Percentiles rank a stretch among this genome's conserved stretches.
These are phyloP conservation scores for Xylariaceae sp. DNA, from an alignment of 2,329 filamentous ascomycete species.

Conservation along the genomic window DNA sequence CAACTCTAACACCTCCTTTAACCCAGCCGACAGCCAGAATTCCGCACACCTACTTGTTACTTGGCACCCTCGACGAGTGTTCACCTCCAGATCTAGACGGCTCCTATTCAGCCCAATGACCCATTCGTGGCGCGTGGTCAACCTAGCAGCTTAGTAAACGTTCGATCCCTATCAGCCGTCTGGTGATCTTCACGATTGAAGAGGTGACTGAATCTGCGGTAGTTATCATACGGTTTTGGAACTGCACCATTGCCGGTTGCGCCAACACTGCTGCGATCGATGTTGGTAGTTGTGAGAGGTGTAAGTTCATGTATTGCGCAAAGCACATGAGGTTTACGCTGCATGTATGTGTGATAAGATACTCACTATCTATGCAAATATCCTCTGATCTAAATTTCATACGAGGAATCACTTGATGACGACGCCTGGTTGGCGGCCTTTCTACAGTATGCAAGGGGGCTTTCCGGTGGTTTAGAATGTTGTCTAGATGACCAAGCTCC, in stretches of 20 bases:
- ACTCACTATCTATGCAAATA: neutral
- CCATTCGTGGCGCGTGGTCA: too few relatives aligned
- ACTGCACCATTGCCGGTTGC: slow-evolving; percentile 13
- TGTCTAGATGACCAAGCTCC: slow-evolving; percentile 22
- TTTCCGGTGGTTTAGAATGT: slow-evolving; percentile 27
- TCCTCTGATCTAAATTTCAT: neutral
- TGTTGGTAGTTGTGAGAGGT: slow-evolving; percentile 21
- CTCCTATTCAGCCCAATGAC: too few relatives aligned
- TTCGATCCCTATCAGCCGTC: too few relatives aligned
- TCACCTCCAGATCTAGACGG: too few relatives aligned
- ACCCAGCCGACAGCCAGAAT: too few relatives aligned
- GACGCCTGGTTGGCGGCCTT: slow-evolving; percentile 30
- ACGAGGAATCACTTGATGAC: slow-evolving; percentile 27
- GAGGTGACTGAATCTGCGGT: too few relatives aligned
- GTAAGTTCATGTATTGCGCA: slow-evolving; percentile 21
- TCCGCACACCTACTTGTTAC: too few relatives aligned
- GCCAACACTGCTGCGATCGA: slow-evolving; percentile 19
- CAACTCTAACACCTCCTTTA: too few relatives aligned
- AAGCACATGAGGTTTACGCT: slow-evolving; percentile 1
- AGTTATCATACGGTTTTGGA: slow-evolving; percentile 13
- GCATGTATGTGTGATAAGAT: slow-evolving; percentile 19
- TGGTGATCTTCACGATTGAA: too few relatives aligned
- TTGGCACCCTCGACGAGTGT: too few relatives aligned
- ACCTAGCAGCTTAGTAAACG: too few relatives aligned
- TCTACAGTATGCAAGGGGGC: slow-evolving; percentile 21